These are phyloP conservation scores for Fraxinus greggii DNA, from an alignment of 305 asterid genomes.

Conservation along the genomic window DNA sequence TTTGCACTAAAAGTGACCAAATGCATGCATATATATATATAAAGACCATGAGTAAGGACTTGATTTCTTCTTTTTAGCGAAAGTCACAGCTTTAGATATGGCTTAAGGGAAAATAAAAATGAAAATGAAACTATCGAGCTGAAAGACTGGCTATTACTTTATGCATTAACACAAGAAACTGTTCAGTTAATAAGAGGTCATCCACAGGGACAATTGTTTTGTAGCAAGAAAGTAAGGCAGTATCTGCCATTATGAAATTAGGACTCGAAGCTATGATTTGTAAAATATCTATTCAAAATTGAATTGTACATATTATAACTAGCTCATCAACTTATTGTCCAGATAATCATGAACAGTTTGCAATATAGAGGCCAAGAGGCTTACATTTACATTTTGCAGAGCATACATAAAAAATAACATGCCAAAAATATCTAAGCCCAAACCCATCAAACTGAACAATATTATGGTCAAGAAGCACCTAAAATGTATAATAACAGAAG, in stretches of 20 bases:
- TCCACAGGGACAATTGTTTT: neutral
- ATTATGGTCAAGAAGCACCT: neutral
- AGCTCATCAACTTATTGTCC: neutral
- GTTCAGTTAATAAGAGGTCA: neutral
- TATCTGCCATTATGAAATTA: neutral
- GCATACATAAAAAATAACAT: neutral
- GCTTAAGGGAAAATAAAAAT: neutral
- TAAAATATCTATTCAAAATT: neutral
- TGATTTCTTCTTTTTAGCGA: neutral
- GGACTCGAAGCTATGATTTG: conserved; percentile 4
- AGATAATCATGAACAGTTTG: neutral
- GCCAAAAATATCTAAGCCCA: neutral
- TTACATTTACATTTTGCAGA: neutral
- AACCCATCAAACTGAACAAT: neutral
- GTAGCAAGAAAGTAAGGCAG: neutral
- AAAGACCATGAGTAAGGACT: neutral
- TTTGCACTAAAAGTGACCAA: neutral
- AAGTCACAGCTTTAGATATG: neutral
- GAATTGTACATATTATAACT: neutral
- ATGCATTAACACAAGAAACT: neutral
- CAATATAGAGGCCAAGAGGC: conserved; percentile 5
- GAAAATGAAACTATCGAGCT: neutral
- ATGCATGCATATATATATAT: neutral
- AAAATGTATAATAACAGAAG: conserved; percentile 16
- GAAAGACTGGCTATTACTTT: neutral